Evolutionary conservation across 352 stramenopile genomes (phyloP).

Genomic region (Phytophthora sp.): DNA sequence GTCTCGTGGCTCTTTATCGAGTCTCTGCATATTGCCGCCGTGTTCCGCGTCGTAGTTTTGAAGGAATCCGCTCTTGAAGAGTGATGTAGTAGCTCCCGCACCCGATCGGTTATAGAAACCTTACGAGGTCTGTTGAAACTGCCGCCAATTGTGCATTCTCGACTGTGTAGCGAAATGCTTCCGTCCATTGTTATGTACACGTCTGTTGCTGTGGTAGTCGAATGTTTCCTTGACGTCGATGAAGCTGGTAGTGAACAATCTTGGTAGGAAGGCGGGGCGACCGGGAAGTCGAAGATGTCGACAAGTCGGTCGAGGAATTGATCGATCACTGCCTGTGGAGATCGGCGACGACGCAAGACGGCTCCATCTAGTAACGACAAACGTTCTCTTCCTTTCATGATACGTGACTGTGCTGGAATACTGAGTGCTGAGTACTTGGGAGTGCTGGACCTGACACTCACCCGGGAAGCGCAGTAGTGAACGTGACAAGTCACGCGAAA

Average conservation of each 20-base stretch:
- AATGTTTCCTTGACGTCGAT: constrained; percentile 6
- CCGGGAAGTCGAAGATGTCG: constrained; percentile 51
- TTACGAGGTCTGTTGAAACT: constrained; percentile 4
- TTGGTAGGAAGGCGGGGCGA: constrained; percentile 14
- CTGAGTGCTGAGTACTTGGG: constrained; percentile 2
- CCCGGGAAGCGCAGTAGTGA: constrained; percentile 21
- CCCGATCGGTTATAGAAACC: constrained; percentile 22
- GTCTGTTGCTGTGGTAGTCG: constrained; percentile 3
- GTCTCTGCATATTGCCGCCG: constrained; percentile 11
- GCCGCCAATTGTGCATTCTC: constrained; percentile 2
- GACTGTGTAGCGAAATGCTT: constrained; percentile 2
- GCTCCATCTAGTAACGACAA: constrained; percentile 46
- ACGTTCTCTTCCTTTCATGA: constrained; percentile 38
- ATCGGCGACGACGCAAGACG: constrained; percentile 31
- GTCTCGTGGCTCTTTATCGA: constrained; percentile 8
- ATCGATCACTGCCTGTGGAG: constrained; percentile 30
- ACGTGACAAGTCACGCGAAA: constrained; percentile 14
- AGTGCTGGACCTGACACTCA: neutral
- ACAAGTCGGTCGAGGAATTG: constrained; percentile 48
- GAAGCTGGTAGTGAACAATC: neutral
- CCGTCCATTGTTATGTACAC: constrained; percentile 28
- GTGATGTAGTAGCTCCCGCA: constrained; percentile 15
- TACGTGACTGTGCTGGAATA: neutral
- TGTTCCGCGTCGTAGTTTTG: constrained; percentile 3
- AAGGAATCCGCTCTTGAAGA: constrained; percentile 10